Evolutionary conservation across 768 basidiomycete species (phyloP).

Genomic region (Boletus fagicola): DNA sequence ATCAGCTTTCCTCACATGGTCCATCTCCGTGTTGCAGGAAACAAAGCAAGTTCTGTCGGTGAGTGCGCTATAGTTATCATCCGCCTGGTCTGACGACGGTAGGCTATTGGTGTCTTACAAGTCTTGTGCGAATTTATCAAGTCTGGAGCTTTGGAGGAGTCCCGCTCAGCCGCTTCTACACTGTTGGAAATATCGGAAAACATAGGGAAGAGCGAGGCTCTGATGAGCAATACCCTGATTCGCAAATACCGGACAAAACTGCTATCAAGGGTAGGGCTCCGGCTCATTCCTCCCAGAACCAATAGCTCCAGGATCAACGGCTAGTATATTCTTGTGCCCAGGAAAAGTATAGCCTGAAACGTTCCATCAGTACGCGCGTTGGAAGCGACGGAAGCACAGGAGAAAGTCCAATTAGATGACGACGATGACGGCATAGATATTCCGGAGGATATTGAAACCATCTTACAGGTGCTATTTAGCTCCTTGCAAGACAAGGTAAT

Average conservation of each 20-base stretch:
- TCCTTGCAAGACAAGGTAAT: conserved; percentile 78
- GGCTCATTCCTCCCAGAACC: conserved; percentile 53
- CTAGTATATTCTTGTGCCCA: conserved; percentile 29
- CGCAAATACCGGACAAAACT: conserved; percentile 71
- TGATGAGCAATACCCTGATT: conserved; percentile 60
- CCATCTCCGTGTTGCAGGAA: conserved; percentile 37
- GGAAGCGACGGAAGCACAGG: conserved; percentile 15
- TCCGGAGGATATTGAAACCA: conserved; percentile 73
- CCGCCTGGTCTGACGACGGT: conserved; percentile 3
- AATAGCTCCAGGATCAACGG: conserved; percentile 42
- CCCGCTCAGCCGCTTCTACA: conserved; percentile 41
- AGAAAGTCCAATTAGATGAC: conserved; percentile 15
- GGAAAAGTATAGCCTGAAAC: conserved; percentile 24
- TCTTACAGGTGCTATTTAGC: conserved; percentile 70
- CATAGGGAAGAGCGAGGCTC: conserved; percentile 40
- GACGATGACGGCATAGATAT: conserved; percentile 56
- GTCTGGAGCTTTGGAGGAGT: conserved; percentile 53
- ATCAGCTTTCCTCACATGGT: conserved; percentile 51
- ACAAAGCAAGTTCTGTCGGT: conserved; percentile 53
- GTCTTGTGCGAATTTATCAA: conserved; percentile 71
- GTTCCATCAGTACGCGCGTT: conserved; percentile 24
- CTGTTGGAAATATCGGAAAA: conserved; percentile 46
- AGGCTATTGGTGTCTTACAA: conserved; percentile 70
- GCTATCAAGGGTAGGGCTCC: conserved; percentile 59
- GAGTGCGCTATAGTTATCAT: conserved; percentile 14